Conservation (phyloP, 2,329 filamentous ascomycete species). For the Beauveria caledonica region DNA sequence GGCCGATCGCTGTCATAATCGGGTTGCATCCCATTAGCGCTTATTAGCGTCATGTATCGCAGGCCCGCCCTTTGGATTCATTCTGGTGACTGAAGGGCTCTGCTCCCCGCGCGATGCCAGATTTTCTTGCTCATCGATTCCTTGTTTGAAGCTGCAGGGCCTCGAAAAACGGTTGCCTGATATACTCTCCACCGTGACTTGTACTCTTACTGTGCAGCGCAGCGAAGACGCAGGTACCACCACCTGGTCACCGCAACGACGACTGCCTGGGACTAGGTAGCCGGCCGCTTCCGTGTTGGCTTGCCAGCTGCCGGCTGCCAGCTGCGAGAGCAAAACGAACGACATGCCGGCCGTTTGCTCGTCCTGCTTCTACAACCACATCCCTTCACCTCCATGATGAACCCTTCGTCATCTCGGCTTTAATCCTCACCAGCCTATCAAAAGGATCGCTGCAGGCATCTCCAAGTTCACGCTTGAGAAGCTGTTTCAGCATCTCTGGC, state of each 20-base stretch:
- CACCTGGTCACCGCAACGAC: not conserved
- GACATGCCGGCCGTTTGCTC: not conserved
- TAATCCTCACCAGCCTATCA: not conserved
- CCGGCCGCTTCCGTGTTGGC: not conserved
- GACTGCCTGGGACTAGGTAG: not conserved
- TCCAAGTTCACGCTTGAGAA: not conserved
- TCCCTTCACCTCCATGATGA: not conserved
- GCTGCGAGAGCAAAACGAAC: not conserved
- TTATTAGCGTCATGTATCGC: conserved; percentile 2
- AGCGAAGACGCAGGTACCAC: conserved; percentile 1
- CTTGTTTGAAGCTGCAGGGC: not conserved
- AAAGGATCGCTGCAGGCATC: not conserved
- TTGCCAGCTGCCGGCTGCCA: conserved; percentile 2
- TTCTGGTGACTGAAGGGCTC: not conserved
- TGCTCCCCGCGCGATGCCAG: conserved; percentile 1
- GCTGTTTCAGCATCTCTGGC: conserved; percentile 2
- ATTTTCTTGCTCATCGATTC: not conserved
- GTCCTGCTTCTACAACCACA: not conserved
- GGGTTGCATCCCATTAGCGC: conserved; percentile 6
- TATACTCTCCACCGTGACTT: not conserved
- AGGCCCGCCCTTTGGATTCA: not conserved
- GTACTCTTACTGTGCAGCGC: not conserved
- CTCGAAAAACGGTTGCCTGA: not conserved
- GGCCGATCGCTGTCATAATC: conserved; percentile 1
- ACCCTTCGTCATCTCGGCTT: not conserved